Evolutionary conservation across 2,329 filamentous ascomycete species (phyloP).

Genomic region (Pezicula rhizophila): DNA sequence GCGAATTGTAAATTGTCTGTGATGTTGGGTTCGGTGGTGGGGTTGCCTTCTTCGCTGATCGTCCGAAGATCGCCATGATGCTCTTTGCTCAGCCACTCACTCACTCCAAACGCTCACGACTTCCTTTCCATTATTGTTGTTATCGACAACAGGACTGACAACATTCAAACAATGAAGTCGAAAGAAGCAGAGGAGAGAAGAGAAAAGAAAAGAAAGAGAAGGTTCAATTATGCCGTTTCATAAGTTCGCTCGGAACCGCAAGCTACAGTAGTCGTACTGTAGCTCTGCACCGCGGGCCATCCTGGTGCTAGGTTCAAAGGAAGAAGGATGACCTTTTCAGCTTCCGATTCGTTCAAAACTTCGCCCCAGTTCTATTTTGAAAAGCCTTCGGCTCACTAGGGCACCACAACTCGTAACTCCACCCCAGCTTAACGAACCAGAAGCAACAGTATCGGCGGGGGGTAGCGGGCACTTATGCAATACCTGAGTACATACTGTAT

Average conservation of each 20-base stretch:
- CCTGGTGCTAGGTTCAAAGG: too few relatives aligned
- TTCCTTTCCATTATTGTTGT: not conserved
- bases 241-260: too few relatives aligned
- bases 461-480: too few relatives aligned
- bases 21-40: not conserved
- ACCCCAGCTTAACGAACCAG: too few relatives aligned
- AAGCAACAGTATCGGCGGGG: too few relatives aligned
- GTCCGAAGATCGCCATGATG: slow-evolving; percentile 24
- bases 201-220: too few relatives aligned
- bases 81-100: not conserved
- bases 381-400: slow-evolving; percentile 1
- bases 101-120: not conserved
- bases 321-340: not conserved
- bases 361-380: slow-evolving; percentile 17
- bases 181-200: too few relatives aligned
- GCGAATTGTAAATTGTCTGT: slow-evolving; percentile 4
- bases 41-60: slow-evolving; percentile 18
- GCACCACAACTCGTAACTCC: slow-evolving; percentile 5
- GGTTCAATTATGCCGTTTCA: too few relatives aligned
- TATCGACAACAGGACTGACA: not conserved
- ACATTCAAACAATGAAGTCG: not conserved
- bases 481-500: too few relatives aligned
- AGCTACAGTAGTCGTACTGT: too few relatives aligned
- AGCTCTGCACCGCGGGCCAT: too few relatives aligned
- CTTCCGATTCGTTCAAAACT: slow-evolving; percentile 17